Conservation (phyloP, 345 rosid genomes). For the Leavenworthia alabamica region DNA sequence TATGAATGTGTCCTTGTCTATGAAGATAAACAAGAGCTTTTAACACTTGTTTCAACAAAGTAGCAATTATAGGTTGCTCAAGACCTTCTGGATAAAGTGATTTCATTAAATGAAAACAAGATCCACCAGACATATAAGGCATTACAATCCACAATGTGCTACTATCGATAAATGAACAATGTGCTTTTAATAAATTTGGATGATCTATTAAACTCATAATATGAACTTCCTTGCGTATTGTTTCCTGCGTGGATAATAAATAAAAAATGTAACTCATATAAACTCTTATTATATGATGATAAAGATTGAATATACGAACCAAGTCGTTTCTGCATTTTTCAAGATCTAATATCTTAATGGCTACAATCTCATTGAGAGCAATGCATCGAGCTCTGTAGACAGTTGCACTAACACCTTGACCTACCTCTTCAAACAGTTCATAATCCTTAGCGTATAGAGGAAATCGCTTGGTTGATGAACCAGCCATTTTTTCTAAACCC, state of each 20-base stretch:
- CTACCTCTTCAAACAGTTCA: conserved; percentile 67
- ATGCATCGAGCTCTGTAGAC: conserved; percentile 73
- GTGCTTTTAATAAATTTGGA: conserved; percentile 62
- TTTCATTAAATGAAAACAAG: conserved; percentile 75
- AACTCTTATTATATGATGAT: not conserved
- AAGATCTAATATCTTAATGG: conserved; percentile 73
- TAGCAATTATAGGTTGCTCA: conserved; percentile 77
- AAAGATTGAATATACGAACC: conserved; percentile 35
- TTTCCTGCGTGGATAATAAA: conserved; percentile 43
- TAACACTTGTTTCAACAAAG: conserved; percentile 62
- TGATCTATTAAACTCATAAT: conserved; percentile 69
- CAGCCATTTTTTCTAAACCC: conserved; percentile 2
- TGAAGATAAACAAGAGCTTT: conserved; percentile 87
- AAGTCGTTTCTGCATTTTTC: conserved; percentile 78
- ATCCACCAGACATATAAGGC: conserved; percentile 93
- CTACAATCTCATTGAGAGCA: conserved; percentile 67
- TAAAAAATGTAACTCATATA: not conserved
- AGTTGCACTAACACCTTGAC: conserved; percentile 83
- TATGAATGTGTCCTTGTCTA: conserved; percentile 76
- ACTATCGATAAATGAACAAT: conserved; percentile 63
- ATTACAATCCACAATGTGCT: conserved; percentile 78
- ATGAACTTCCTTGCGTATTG: conserved; percentile 70
- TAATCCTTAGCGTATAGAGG: conserved; percentile 63
- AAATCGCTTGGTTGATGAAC: conserved; percentile 42
- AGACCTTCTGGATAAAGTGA: conserved; percentile 68